These are phyloP conservation scores for Plectosphaerella plurivora DNA, from an alignment of 2,329 filamentous ascomycete genomes.

Conservation along the genomic window DNA sequence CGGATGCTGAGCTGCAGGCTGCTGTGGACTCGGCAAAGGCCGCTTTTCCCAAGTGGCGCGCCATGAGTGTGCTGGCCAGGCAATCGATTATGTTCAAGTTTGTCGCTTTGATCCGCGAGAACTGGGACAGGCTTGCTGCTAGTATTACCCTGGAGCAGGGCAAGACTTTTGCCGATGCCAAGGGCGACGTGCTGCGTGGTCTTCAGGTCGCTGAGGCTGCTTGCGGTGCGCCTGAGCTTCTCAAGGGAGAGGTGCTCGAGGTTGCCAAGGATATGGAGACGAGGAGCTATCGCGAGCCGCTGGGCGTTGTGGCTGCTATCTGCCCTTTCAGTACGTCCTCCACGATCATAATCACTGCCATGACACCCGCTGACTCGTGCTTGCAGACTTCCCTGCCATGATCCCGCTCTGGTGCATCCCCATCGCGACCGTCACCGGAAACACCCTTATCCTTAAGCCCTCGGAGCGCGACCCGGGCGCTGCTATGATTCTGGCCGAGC, in stretches of 20 bases:
- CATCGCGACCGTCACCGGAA: slow-evolving; percentile 77
- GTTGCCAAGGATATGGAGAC: slow-evolving; percentile 91
- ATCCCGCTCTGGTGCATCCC: slow-evolving; percentile 90
- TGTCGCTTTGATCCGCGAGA: slow-evolving; percentile 71
- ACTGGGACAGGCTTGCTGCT: slow-evolving; percentile 80
- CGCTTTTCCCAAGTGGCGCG: slow-evolving; percentile 71
- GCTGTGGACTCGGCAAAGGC: slow-evolving; percentile 71
- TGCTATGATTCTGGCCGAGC: slow-evolving; percentile 79
- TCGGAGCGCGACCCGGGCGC: slow-evolving; percentile 82
- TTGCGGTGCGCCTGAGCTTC: slow-evolving; percentile 73
- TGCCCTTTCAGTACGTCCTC: slow-evolving; percentile 72
- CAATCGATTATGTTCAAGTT: slow-evolving; percentile 90
- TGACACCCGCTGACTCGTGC: slow-evolving; percentile 8
- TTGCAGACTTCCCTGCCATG: slow-evolving; percentile 82
- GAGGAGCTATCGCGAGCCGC: slow-evolving; percentile 72
- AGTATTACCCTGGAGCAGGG: slow-evolving; percentile 86
- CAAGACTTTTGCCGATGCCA: slow-evolving; percentile 81
- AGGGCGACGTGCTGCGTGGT: slow-evolving; percentile 75
- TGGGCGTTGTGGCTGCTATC: slow-evolving; percentile 78
- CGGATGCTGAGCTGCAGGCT: slow-evolving; percentile 69
- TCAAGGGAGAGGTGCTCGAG: slow-evolving; percentile 80
- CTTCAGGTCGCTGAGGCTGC: slow-evolving; percentile 83
- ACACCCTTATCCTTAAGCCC: slow-evolving; percentile 80
- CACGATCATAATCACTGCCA: background rate
- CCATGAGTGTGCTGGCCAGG: slow-evolving; percentile 66